Conservation (phyloP, 495 filamentous ascomycete genomes). For the Echria macrotheca region DNA sequence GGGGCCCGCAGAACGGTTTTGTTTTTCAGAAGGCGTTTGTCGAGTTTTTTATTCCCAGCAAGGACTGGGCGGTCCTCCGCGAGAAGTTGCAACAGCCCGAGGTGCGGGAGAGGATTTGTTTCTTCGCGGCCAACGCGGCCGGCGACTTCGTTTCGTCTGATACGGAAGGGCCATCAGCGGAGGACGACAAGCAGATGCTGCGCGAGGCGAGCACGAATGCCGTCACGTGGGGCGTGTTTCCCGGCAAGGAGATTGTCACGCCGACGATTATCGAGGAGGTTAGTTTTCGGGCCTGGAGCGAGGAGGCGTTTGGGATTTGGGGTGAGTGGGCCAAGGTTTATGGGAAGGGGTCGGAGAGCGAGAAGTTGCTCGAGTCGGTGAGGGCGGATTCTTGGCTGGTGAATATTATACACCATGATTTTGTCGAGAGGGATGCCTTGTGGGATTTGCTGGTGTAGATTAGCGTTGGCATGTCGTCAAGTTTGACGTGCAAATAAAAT, state of each 20-base stretch:
- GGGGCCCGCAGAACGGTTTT: slow-evolving; percentile 89
- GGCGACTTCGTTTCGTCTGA: slow-evolving; percentile 69
- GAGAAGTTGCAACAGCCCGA: slow-evolving; percentile 52
- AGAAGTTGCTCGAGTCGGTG: slow-evolving; percentile 60
- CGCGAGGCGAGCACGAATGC: slow-evolving; percentile 70
- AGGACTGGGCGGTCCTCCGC: slow-evolving; percentile 63
- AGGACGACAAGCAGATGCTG: slow-evolving; percentile 3
- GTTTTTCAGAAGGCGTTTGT: slow-evolving; percentile 99
- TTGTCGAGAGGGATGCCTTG: slow-evolving; percentile 57
- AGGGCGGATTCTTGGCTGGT: slow-evolving; percentile 75
- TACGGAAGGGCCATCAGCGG: slow-evolving; percentile 16
- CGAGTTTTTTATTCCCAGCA: slow-evolving; percentile 77
- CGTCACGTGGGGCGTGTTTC: slow-evolving; percentile 95
- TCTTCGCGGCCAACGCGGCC: slow-evolving; percentile 71
- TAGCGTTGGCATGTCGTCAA: slow-evolving; percentile 15
- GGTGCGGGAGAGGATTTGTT: slow-evolving; percentile 62
- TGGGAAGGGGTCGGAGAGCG: slow-evolving; percentile 55
- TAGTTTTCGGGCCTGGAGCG: slow-evolving; percentile 89
- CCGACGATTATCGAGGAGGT: slow-evolving; percentile 97
- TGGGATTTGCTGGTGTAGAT: slow-evolving; percentile 56
- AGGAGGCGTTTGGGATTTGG: slow-evolving; percentile 96
- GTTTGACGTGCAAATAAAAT: neutral
- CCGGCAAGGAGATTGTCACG: slow-evolving; percentile 93
- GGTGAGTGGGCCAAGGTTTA: slow-evolving; percentile 88
- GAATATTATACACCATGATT: slow-evolving; percentile 86